phyloP scores from a whole-genome alignment of 257 asterid genomes.

The Parsonsia alboflavescens region DNA sequence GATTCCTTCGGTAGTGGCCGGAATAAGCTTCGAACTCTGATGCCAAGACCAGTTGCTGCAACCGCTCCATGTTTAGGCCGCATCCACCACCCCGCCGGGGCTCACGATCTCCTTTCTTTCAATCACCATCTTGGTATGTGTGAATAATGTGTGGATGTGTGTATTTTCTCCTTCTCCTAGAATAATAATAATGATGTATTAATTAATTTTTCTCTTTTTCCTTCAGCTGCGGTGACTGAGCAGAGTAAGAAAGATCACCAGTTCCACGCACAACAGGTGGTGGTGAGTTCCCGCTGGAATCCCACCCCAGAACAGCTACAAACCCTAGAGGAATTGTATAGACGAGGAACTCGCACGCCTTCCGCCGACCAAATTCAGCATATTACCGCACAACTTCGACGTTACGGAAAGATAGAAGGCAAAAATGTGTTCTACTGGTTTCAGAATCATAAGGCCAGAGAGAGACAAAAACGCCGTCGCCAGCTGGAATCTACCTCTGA shows the following conservation, averaged over 20 bases:
- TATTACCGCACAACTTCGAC: slow-evolving; percentile 70
- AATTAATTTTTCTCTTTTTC: too few species aligned
- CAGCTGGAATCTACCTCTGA: slow-evolving; percentile 53
- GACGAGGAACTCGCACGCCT: slow-evolving; percentile 79
- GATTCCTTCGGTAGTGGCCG: slow-evolving; percentile 50
- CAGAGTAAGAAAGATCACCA: slow-evolving; percentile 51
- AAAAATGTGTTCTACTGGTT: slow-evolving; percentile 96
- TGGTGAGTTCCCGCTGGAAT: slow-evolving; percentile 90
- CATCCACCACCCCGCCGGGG: slow-evolving; percentile 30
- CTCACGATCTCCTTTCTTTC: slow-evolving; percentile 51
- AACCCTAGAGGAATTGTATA: slow-evolving; percentile 69
- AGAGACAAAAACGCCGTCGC: slow-evolving; percentile 83
- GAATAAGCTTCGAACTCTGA: slow-evolving; percentile 51
- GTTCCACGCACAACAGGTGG: slow-evolving; percentile 54
- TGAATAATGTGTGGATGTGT: neutral
- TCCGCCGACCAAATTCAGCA: slow-evolving; percentile 90
- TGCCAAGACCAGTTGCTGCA: slow-evolving; percentile 45
- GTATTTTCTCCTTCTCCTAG: too few species aligned
- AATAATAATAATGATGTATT: too few species aligned
- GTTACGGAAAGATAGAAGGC: slow-evolving; percentile 88
- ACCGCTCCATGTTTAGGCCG: slow-evolving; percentile 40
- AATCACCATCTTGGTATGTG: slow-evolving; percentile 63
- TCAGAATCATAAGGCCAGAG: slow-evolving; percentile 93
- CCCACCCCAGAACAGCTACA: slow-evolving; percentile 94
- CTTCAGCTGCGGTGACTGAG: slow-evolving; percentile 52